Conservation (phyloP, 2,329 filamentous ascomycete genomes). For the Chaetomium olivaceum region DNA sequence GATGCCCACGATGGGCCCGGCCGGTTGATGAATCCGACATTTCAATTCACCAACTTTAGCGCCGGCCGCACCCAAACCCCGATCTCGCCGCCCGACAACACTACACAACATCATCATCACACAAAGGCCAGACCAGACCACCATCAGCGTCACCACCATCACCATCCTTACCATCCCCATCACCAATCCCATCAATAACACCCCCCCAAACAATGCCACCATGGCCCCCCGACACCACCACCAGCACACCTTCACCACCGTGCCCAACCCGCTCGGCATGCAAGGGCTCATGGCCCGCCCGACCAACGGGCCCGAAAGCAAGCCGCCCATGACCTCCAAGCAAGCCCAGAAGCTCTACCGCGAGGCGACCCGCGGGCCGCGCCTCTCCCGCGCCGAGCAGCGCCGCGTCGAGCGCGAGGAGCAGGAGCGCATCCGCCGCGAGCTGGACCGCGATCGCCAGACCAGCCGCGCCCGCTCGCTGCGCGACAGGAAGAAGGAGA, state of each 20-base stretch:
- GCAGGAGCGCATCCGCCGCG: slow-evolving; percentile 56
- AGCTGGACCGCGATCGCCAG: slow-evolving; percentile 51
- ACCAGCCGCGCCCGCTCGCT: slow-evolving; percentile 48
- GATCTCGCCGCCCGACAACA: background rate
- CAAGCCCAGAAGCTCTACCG: slow-evolving; percentile 50
- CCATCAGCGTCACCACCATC: background rate
- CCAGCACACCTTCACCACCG: slow-evolving; percentile 41
- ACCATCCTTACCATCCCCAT: background rate
- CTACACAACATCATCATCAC: background rate
- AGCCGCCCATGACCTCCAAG: slow-evolving; percentile 52
- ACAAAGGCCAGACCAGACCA: background rate
- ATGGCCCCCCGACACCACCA: slow-evolving; percentile 44
- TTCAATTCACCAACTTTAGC: background rate
- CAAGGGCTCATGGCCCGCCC: slow-evolving; percentile 29
- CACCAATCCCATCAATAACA: background rate
- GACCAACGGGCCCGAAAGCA: slow-evolving; percentile 24
- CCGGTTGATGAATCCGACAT: background rate
- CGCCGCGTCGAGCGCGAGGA: slow-evolving; percentile 47
- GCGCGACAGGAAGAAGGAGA: slow-evolving; percentile 58
- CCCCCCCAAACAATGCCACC: slow-evolving; percentile 11
- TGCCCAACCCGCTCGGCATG: slow-evolving; percentile 38
- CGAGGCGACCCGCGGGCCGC: slow-evolving; percentile 44
- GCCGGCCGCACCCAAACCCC: background rate
- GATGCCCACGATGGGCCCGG: background rate
- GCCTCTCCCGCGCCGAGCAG: slow-evolving; percentile 47